These are phyloP conservation scores for Lipomyces anomalus DNA, from an alignment of 805 yeast species.

Conservation along the genomic window DNA sequence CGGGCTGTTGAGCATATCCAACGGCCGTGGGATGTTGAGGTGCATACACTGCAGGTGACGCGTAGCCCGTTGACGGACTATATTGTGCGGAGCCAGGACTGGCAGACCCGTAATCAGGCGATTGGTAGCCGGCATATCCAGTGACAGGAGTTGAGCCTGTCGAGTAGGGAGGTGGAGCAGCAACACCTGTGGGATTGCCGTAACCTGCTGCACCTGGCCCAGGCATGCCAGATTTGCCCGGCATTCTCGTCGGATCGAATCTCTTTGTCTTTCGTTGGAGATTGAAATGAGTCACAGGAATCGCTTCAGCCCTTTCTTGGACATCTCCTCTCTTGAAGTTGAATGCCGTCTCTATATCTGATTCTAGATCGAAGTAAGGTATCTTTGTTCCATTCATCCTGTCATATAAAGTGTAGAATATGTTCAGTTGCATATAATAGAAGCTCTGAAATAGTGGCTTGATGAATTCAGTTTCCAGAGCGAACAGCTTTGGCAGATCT, in stretches of 20 bases:
- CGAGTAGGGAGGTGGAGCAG: conserved; percentile 34
- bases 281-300: conserved; percentile 86
- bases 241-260: conserved; percentile 17
- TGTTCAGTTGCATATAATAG: conserved; percentile 96
- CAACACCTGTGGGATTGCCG: conserved; percentile 5
- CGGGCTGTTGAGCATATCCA: conserved; percentile 8
- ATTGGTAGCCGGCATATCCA: conserved; percentile 21
- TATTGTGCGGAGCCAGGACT: conserved; percentile 1
- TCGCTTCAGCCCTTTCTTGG: conserved; percentile 81
- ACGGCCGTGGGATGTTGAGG: conserved; percentile 1
- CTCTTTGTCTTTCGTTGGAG: conserved; percentile 12
- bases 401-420: conserved; percentile 85
- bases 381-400: conserved; percentile 95
- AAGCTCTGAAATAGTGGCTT: conserved; percentile 89
- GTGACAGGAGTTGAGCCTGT: conserved; percentile 31
- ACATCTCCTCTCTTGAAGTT: conserved; percentile 78
- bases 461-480: conserved; percentile 85
- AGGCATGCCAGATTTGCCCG: conserved; percentile 26
- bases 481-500: conserved; percentile 83
- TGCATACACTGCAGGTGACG: conserved; percentile 2
- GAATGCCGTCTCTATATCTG: conserved; percentile 80
- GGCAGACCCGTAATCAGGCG: conserved; percentile 2
- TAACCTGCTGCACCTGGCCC: conserved; percentile 1
- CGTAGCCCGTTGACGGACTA: conserved; percentile 1
- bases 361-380: conserved; percentile 83